Conservation (phyloP, 495 filamentous ascomycete genomes). For the Penicillium pulvis region DNA sequence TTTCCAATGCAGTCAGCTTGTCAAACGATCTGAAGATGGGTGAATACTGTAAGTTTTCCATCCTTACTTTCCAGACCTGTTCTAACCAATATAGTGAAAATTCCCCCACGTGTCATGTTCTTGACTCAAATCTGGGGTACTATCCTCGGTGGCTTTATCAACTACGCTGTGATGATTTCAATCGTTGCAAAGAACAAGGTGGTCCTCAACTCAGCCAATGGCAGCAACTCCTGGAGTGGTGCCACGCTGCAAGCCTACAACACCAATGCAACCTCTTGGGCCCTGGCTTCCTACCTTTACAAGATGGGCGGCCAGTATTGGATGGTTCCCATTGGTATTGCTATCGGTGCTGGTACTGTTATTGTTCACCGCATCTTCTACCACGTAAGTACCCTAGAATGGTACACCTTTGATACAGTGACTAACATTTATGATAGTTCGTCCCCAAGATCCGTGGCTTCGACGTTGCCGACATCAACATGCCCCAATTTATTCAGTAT, state of each 20-base stretch:
- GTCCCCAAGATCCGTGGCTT: constrained; percentile 32
- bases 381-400: constrained; percentile 24
- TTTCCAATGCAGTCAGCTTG: constrained; percentile 34
- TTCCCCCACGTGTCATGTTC: constrained; percentile 49
- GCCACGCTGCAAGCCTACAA: constrained; percentile 44
- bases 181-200: constrained; percentile 40
- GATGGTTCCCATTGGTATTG: constrained; percentile 50
- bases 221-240: constrained; percentile 51
- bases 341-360: constrained; percentile 42
- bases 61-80: background rate
- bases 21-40: constrained; percentile 42
- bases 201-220: constrained; percentile 40
- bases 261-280: constrained; percentile 47
- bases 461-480: constrained; percentile 39
- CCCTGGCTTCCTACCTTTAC: constrained; percentile 46
- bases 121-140: constrained; percentile 46
- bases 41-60: constrained; percentile 33
- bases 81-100: constrained; percentile 34
- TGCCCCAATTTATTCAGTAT: constrained; percentile 45
- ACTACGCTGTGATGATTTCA: constrained; percentile 52
- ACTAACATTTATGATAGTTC: constrained; percentile 24
- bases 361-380: constrained; percentile 43
- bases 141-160: constrained; percentile 48
- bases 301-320: constrained; percentile 29
- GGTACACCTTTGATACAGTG: background rate